Base-by-base conservation (phyloP, 2,329 filamentous ascomycete species). In the Lachnum nothofagi region DNA sequence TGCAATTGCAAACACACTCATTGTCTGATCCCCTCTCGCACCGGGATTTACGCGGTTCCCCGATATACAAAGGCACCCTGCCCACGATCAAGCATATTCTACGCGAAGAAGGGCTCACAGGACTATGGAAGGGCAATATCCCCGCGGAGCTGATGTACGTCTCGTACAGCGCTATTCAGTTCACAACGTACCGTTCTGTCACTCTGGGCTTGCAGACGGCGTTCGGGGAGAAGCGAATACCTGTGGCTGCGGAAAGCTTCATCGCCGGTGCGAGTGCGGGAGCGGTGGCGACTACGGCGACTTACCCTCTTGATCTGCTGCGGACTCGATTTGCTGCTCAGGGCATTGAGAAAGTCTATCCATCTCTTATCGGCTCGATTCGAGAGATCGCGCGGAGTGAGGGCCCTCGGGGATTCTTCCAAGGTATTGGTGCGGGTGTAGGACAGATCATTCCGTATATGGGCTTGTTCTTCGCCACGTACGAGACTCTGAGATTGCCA, bases 261-360 rank as follows among this genome's bases (percentile, higher is more conserved):
- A 67, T 95, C 52, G 79, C 88, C 5, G 93, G 93, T 48, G 91
- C 91, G 2, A 68, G 81, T 0, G 91, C 90, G 2, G 93, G 93
- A 37, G 90, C 86, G 2, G 72, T 83, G 20, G 89, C 91, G 23
- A 97, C 93, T 0, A 83, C 83, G 4, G 71, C 76, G 3, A 97
- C 93, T 48, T 98, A 98, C 70, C 93, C 93, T 19, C 80, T 97
- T 46, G 93, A 98, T 69, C 78, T 98, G 10, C 76, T 98, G 33
- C 83, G 93, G 49, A 98, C 93, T 31, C 84, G 93, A 4, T 98
- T 98, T 68, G 93, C 93, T n/a, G 93, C 93, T 0, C 91, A 97
- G 70, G 91, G 91, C 8, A 83, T 69, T 54, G 75, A 89, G 49
- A 82, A 79, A 41, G 78, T 97, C n/a, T 97, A 98, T 66, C 60